Evolutionary conservation across 2,329 filamentous ascomycete genomes (phyloP).

Genomic region (Colletotrichum eleusines): DNA sequence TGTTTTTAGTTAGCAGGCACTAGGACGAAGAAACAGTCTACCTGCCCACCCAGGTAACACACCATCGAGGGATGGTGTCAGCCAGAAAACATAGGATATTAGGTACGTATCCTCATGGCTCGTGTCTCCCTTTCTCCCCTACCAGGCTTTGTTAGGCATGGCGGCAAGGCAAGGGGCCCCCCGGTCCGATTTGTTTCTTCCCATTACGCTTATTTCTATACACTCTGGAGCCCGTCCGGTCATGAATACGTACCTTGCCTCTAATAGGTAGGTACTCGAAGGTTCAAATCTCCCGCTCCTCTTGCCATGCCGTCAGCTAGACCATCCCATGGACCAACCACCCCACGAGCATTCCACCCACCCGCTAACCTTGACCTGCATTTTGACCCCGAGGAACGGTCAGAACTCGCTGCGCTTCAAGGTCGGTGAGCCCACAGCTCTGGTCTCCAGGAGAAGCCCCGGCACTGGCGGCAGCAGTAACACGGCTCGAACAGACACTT

Average conservation of each 20-base stretch:
- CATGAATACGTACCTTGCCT: background rate
- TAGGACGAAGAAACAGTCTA: background rate
- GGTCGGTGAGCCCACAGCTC: background rate
- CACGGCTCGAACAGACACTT: slow-evolving; percentile 16
- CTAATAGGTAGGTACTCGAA: background rate
- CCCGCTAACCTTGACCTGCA: slow-evolving; percentile 1
- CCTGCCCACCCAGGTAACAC: background rate
- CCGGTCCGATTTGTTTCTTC: slow-evolving; percentile 17
- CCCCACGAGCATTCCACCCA: slow-evolving; percentile 4
- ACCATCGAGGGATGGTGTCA: background rate
- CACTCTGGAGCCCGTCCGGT: background rate
- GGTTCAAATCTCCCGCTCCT: slow-evolving; percentile 4
- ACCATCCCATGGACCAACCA: slow-evolving; percentile 8
- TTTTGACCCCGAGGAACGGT: background rate
- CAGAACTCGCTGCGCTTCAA: background rate
- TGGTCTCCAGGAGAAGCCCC: slow-evolving; percentile 12
- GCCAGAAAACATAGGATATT: too few species aligned
- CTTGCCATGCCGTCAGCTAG: slow-evolving; percentile 15
- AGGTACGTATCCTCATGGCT: too few species aligned
- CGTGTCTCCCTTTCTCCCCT: background rate
- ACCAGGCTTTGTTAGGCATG: background rate
- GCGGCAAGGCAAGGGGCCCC: slow-evolving; percentile 19
- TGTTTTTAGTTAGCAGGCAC: background rate
- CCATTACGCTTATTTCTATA: slow-evolving; percentile 34
- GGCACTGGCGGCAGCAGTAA: slow-evolving; percentile 3